Base-by-base conservation (phyloP, 495 filamentous ascomycete species). In the Acidomyces sp. region DNA sequence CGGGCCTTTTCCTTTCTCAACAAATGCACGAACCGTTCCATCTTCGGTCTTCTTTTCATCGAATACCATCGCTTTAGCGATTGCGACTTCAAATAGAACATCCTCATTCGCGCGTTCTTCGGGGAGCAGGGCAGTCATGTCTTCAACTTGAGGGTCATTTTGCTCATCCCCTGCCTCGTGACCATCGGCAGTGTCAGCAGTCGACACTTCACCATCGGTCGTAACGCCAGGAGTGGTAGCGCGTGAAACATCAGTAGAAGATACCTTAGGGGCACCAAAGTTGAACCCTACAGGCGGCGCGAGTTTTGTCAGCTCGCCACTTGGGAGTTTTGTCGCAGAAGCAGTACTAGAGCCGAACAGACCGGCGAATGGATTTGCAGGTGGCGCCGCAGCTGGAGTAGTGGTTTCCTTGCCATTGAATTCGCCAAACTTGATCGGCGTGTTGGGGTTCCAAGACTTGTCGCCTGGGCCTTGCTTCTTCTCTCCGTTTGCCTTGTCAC, bases 161-260 rank as follows among this genome's bases (percentile, higher is more conserved):
- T 39, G 36, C 17, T 25, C 16, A n/a, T 57, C 49, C 7, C 35
- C 32, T 5, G 33, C 27, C 17, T 34, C 42, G 33, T 36, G 32
- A 25, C 35, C 48, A 19, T 42, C 50, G 15, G 20, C 37, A 21
- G 5, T 40, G 15, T 34, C 37, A 11, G 45, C 46, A n/a, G 34
- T 43, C 2, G 50, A 45, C 9, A 39, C 43, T 27, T 53, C 55
- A 34, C 46, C 52, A 18, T 50, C 46, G 13, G 44, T 49, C 11
- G 46, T 53, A 15, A 48, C 23, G 30, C 46, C 53, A 11, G 55
- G 55, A 3, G 52, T 52, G 13, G 49, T 53, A 17, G 49, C 52
- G 30, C 55, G 46, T 1, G 55, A 58, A 2, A 38, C 28, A 19
- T 33, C 37, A 6, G 31, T 12, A 13, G 39, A 43, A 7, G 34